Evolutionary conservation across 495 filamentous ascomycete species (phyloP).

Genomic region (Halenospora varia): DNA sequence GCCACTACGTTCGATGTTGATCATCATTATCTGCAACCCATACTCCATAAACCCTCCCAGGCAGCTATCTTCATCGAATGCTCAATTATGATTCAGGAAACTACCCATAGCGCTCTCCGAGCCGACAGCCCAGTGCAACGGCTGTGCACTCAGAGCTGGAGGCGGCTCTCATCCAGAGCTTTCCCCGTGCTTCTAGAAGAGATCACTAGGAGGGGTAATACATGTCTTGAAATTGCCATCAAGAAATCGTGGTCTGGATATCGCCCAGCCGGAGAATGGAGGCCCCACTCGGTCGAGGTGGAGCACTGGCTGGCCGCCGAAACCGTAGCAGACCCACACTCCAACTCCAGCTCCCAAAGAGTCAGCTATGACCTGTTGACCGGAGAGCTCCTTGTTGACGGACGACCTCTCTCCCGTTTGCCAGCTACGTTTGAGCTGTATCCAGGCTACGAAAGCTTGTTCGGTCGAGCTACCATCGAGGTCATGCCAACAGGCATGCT

Average conservation of each 20-base stretch:
- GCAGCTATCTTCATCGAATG: constrained; percentile 15
- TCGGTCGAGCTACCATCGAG: constrained; percentile 35
- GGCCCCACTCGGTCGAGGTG: not conserved
- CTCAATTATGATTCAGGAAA: constrained; percentile 18
- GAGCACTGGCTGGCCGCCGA: constrained; percentile 1
- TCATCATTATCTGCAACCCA: not conserved
- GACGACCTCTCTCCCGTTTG: constrained; percentile 44
- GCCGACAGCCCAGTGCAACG: not conserved
- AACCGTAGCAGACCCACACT: not conserved
- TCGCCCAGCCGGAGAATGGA: constrained; percentile 24
- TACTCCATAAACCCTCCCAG: constrained; percentile 5
- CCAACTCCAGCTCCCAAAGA: constrained; percentile 9
- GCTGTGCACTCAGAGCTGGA: not conserved
- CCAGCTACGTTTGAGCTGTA: constrained; percentile 43
- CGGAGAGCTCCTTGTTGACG: constrained; percentile 54
- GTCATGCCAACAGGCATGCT: constrained; percentile 41
- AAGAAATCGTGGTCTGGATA: constrained; percentile 33
- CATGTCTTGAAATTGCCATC: not conserved
- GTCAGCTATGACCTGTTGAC: constrained; percentile 53
- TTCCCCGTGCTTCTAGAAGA: constrained; percentile 33
- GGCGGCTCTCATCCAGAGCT: not conserved
- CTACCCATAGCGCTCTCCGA: no score
- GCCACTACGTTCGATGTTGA: constrained; percentile 18
- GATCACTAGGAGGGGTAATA: constrained; percentile 15
- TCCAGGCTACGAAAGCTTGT: constrained; percentile 26